Evolutionary conservation across 2,329 filamentous ascomycete genomes (phyloP).

Genomic region (Elsinoe perseae): DNA sequence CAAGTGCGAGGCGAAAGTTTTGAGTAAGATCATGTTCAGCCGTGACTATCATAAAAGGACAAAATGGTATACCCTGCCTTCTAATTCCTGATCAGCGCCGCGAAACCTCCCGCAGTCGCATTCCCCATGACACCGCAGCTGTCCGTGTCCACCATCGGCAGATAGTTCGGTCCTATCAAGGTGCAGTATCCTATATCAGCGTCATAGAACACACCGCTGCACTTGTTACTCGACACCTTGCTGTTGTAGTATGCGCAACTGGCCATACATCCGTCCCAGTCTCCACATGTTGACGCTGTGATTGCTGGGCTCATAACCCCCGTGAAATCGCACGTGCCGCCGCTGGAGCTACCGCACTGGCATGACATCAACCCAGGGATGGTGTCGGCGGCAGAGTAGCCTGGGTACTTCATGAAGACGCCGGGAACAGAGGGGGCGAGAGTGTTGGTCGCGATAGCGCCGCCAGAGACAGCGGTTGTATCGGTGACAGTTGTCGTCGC

Average conservation of each 20-base stretch:
- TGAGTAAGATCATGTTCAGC: neutral
- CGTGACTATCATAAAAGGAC: neutral
- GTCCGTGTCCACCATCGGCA: neutral
- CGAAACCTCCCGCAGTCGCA: neutral
- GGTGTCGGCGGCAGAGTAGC: neutral
- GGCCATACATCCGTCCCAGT: neutral
- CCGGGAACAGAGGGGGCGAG: conserved; percentile 1
- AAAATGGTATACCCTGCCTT: neutral
- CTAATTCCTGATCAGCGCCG: conserved; percentile 8
- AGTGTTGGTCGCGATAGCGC: neutral
- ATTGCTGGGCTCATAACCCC: neutral
- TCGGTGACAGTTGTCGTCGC: conserved; percentile 1
- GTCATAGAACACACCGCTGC: conserved; percentile 5
- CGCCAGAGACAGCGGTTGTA: neutral
- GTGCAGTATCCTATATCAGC: neutral
- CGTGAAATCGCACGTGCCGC: conserved; percentile 6
- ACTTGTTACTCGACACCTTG: conserved; percentile 5
- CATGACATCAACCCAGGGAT: neutral
- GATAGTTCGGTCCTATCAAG: neutral
- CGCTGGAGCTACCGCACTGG: neutral
- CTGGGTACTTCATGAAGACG: conserved; percentile 11
- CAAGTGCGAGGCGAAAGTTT: too few relatives aligned
- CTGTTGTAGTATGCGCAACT: conserved; percentile 9
- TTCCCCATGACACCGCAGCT: conserved; percentile 3
- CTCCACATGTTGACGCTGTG: neutral